These are phyloP conservation scores for Calophaca sinica DNA, from an alignment of 306 rosid genomes.

Conservation along the genomic window DNA sequence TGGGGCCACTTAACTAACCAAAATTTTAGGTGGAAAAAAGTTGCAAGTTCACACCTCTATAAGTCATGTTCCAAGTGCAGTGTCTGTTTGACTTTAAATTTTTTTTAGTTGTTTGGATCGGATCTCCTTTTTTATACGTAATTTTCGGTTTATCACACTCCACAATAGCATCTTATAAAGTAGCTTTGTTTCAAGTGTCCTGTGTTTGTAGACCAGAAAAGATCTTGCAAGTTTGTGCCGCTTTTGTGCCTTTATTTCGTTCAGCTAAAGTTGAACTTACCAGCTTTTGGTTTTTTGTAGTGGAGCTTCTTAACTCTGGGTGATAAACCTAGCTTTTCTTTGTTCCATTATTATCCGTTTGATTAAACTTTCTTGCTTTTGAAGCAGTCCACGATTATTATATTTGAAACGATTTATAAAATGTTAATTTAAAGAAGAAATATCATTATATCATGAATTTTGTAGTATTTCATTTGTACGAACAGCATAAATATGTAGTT, in stretches of 20 bases:
- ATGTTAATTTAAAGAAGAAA: conserved; percentile 22
- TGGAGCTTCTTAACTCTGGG: conserved; percentile 11
- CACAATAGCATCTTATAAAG: conserved; percentile 37
- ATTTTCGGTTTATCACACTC: conserved; percentile 33
- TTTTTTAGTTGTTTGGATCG: conserved; percentile 3
- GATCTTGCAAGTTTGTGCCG: conserved; percentile 38
- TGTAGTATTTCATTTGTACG: conserved; percentile 7
- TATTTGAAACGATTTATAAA: conserved; percentile 15
- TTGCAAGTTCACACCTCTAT: conserved; percentile 22
- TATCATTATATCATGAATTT: conserved; percentile 11
- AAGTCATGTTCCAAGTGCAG: conserved; percentile 17
- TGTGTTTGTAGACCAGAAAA: conserved; percentile 36
- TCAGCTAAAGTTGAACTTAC: conserved; percentile 32
- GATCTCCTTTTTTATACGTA: conserved; percentile 23
- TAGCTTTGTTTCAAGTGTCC: conserved; percentile 44
- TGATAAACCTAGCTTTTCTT: conserved; percentile 32
- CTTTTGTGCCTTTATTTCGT: conserved; percentile 39
- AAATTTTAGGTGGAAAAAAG: conserved; percentile 44
- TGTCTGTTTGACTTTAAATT: conserved; percentile 36
- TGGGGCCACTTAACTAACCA: conserved; percentile 45
- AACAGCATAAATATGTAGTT: conserved; percentile 31
- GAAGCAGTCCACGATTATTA: conserved; percentile 12
- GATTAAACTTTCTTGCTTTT: conserved; percentile 41
- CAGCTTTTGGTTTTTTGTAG: background rate
- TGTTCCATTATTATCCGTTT: conserved; percentile 35